Percentiles rank a stretch among this genome's conserved stretches.
phyloP scores from a whole-genome alignment of 2,329 filamentous ascomycete species.

The Colletotrichum scovillei region DNA sequence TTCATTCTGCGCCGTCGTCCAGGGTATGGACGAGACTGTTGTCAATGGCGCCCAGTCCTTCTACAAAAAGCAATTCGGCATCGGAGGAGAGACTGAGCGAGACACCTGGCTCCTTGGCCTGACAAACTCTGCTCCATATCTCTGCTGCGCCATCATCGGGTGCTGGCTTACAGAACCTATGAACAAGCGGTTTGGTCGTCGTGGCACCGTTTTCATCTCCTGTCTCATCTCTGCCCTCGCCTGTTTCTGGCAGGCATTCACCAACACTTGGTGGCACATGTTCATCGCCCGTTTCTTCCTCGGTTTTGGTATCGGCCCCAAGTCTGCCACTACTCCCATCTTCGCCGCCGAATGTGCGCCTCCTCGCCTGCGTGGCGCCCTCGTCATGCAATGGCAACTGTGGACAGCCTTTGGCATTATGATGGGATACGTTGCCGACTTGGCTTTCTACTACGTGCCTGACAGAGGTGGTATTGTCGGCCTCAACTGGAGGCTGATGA shows the following conservation, averaged over 20 bases:
- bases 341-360: conserved; percentile 77
- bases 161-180: conserved; percentile 81
- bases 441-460: conserved; percentile 69
- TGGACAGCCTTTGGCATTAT: conserved; percentile 66
- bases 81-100: conserved; percentile 60
- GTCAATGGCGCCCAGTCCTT: conserved; percentile 70
- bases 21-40: conserved; percentile 75
- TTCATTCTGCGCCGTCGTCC: conserved; percentile 75
- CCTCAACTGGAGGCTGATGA: conserved; percentile 75
- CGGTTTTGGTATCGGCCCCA: conserved; percentile 77
- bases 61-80: conserved; percentile 63
- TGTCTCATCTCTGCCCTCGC: conserved; percentile 70
- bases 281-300: conserved; percentile 77
- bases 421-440: conserved; percentile 68
- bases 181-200: conserved; percentile 76
- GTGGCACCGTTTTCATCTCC: conserved; percentile 77
- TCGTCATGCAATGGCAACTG: conserved; percentile 80
- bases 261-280: conserved; percentile 69
- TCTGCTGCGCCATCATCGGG: conserved; percentile 75
- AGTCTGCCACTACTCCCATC: conserved; percentile 75
- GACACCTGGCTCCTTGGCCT: conserved; percentile 71
- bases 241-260: conserved; percentile 62
- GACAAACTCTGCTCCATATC: conserved; percentile 70
- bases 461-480: conserved; percentile 63
- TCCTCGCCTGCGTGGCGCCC: conserved; percentile 71